Evolutionary conservation across 2,329 filamentous ascomycete species (phyloP), one percentile per base, ranked within the genome.

Genomic region (Coleophoma cylindrospora): DNA sequence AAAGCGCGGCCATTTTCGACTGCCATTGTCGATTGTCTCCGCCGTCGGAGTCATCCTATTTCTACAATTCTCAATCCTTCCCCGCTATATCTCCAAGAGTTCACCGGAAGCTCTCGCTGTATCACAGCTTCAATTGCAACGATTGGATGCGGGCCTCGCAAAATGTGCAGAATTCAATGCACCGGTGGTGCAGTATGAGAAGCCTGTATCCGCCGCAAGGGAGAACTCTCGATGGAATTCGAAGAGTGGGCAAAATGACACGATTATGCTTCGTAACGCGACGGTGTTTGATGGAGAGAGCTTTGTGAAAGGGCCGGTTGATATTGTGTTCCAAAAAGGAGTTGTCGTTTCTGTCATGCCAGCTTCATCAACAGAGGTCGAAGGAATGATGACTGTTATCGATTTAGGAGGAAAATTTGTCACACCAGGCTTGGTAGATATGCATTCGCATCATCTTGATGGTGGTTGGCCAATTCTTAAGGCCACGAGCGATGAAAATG

Each of bases 381-480:
- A 51, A n/a, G 56, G 50, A 11, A 40, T 54, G 34, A 40, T 54
- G 34, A 27, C 27, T 27, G 43, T 57, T 10, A 34, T 58, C 9
- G 52, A 71, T 38, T 48, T 73, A 34, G 54, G 60, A 32, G 70
- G 72, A 6, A 64, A 64, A 45, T 68, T 66, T 53, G 68, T 74
- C 22, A 74, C 71, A 0, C 71, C 71, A 1, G 72, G 72, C 1
- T 56, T 75, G 4, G 66, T 75, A 2, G 72, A 74, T 53, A 69
- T 74, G 66, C 72, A 75, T 57, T 73, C 71, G 2, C 72, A 74
- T 56, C 69, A 72, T 52, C 58, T 68, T 19, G 43, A 65, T 2
- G 50, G 52, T 9, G 34, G 59, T 15, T 73, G 68, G 67, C 72
- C 71, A 0, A 34, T 50, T 13, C 50, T 67, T 2, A 43, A 44